Percentiles rank a stretch among this genome's conserved stretches.
Evolutionary conservation across 108 stramenopile genomes (phyloP).

Genomic region (Nitzschia palea): DNA sequence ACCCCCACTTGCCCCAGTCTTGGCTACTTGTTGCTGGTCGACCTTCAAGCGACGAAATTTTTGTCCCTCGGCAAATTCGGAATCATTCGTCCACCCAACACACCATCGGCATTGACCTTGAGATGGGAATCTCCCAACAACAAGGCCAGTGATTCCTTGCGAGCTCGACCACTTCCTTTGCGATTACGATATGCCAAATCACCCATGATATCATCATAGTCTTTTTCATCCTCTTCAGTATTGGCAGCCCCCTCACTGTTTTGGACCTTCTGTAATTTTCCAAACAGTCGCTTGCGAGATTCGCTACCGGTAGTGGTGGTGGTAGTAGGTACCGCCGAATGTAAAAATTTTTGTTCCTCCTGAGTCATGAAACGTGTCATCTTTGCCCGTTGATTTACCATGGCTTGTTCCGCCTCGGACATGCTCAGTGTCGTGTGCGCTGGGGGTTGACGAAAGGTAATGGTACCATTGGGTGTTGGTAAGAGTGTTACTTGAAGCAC

Average conservation of each 20-base stretch:
- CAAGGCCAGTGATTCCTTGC: constrained; percentile 68
- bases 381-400: constrained; percentile 60
- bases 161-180: constrained; percentile 51
- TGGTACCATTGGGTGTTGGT: constrained; percentile 54
- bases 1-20: constrained; percentile 6
- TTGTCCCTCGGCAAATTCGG: constrained; percentile 72
- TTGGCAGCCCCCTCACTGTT: constrained; percentile 26
- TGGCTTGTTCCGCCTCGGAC: constrained; percentile 79
- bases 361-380: constrained; percentile 79
- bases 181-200: constrained; percentile 66
- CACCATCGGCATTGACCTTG: constrained; percentile 79
- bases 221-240: constrained; percentile 75
- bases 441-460: constrained; percentile 77
- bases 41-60: constrained; percentile 56
- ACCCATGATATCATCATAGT: constrained; percentile 87
- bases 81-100: constrained; percentile 83
- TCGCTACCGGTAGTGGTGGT: constrained; percentile 28
- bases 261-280: constrained; percentile 38
- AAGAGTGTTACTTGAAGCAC: constrained; percentile 48
- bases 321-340: constrained; percentile 22
- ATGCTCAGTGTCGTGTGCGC: constrained; percentile 57
- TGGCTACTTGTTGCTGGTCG: constrained; percentile 4
- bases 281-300: constrained; percentile 52
- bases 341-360: constrained; percentile 28
- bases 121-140: constrained; percentile 62